These are phyloP conservation scores for Pseudopyrenochaeta lycopersici DNA, from an alignment of 2,329 filamentous ascomycete species.

Conservation along the genomic window DNA sequence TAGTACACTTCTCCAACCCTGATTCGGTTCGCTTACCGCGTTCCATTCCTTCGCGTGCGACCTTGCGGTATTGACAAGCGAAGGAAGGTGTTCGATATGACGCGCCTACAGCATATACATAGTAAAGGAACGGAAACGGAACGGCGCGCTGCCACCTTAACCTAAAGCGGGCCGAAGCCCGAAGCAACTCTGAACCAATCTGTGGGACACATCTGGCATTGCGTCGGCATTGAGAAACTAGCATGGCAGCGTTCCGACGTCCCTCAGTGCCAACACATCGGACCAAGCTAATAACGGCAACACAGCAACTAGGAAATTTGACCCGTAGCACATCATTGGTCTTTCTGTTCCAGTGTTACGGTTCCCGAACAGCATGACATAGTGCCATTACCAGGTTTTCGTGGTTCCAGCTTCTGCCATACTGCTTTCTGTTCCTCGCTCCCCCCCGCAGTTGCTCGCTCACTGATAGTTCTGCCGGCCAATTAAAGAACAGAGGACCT, in stretches of 20 bases:
- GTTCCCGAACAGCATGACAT: slow-evolving; percentile 39
- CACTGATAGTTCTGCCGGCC: slow-evolving; percentile 33
- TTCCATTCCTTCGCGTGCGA: slow-evolving; percentile 23
- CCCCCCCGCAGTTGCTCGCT: slow-evolving; percentile 35
- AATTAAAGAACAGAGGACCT: slow-evolving; percentile 36
- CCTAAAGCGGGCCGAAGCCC: slow-evolving; percentile 32
- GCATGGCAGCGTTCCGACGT: slow-evolving; percentile 33
- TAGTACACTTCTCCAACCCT: slow-evolving; percentile 9
- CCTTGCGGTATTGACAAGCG: slow-evolving; percentile 24
- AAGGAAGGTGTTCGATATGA: slow-evolving; percentile 34
- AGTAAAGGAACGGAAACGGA: slow-evolving; percentile 40
- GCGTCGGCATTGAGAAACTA: slow-evolving; percentile 35
- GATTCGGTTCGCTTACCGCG: slow-evolving; percentile 16
- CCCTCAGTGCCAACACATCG: slow-evolving; percentile 44
- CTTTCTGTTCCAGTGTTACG: slow-evolving; percentile 25
- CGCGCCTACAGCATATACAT: slow-evolving; percentile 27
- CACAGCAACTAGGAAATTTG: slow-evolving; percentile 23
- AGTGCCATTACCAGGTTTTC: slow-evolving; percentile 36
- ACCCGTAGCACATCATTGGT: slow-evolving; percentile 35
- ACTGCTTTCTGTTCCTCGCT: slow-evolving; percentile 27
- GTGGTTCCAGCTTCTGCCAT: slow-evolving; percentile 34
- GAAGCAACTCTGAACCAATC: slow-evolving; percentile 31
- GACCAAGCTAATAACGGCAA: slow-evolving; percentile 36
- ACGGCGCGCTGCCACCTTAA: slow-evolving; percentile 39
- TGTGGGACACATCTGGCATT: slow-evolving; percentile 40